Evolutionary conservation across 805 yeast species (phyloP).

Genomic region (Metschnikowia colocasiae): DNA sequence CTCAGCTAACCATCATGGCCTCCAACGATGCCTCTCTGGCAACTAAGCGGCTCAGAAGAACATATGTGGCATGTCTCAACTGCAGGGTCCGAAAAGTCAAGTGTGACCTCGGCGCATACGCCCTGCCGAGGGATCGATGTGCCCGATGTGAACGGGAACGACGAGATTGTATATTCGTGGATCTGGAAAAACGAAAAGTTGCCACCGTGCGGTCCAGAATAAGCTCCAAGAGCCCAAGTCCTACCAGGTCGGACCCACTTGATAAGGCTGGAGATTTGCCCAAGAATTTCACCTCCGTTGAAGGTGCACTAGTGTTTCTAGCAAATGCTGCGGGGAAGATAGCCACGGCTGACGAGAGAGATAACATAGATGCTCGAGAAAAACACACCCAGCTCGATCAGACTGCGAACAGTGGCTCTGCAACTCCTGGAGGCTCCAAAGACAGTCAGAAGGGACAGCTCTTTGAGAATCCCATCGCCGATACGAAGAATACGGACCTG

Average conservation of each 20-base stretch:
- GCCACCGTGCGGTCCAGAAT: slow-evolving; percentile 2
- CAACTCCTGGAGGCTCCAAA: neutral
- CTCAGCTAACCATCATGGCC: neutral
- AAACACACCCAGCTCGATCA: slow-evolving; percentile 46
- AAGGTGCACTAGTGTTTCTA: slow-evolving; percentile 64
- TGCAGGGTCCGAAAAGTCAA: slow-evolving; percentile 81
- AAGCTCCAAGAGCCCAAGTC: neutral
- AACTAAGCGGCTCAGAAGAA: slow-evolving; percentile 47
- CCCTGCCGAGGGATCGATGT: slow-evolving; percentile 74
- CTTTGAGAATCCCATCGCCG: neutral
- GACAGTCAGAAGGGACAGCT: neutral
- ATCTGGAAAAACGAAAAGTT: slow-evolving; percentile 20
- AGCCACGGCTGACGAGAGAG: slow-evolving; percentile 64
- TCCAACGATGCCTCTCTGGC: neutral
- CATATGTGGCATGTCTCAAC: slow-evolving; percentile 79
- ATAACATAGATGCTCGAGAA: slow-evolving; percentile 51
- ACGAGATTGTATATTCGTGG: slow-evolving; percentile 68
- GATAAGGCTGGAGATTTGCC: slow-evolving; percentile 4
- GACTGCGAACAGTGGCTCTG: neutral
- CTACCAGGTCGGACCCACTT: neutral
- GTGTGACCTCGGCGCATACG: slow-evolving; percentile 80
- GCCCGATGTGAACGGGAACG: slow-evolving; percentile 80
- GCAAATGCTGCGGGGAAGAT: slow-evolving; percentile 80
- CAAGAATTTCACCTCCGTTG: slow-evolving; percentile 40
- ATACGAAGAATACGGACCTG: neutral